These are phyloP conservation scores for Davidsoniella eucalypti DNA, from an alignment of 2,329 filamentous ascomycete species.

Conservation along the genomic window DNA sequence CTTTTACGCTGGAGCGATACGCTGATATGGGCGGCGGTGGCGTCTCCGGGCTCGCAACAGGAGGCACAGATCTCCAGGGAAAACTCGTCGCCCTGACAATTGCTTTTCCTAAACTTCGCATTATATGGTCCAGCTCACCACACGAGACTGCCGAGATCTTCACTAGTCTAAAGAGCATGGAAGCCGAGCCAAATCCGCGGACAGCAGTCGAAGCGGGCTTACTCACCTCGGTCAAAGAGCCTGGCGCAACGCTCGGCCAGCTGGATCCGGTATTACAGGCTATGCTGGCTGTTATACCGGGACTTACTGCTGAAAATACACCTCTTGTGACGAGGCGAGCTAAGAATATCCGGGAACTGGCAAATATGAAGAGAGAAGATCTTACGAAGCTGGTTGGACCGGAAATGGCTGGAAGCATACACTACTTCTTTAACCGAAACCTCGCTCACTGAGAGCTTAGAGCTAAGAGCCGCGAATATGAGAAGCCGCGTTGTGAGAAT, in stretches of 20 bases:
- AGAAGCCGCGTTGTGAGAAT: too few species aligned
- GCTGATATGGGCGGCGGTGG: conserved; percentile 29
- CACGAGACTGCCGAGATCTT: conserved; percentile 98
- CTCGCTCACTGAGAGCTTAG: neutral
- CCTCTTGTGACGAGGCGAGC: conserved; percentile 54
- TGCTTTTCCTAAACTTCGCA: conserved; percentile 73
- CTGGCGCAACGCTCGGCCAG: conserved; percentile 5
- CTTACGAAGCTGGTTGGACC: conserved; percentile 60
- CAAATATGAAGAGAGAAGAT: conserved; percentile 66
- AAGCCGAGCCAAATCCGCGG: conserved; percentile 79
- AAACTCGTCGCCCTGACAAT: conserved; percentile 86
- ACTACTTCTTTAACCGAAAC: conserved; percentile 63
- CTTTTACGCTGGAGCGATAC: conserved; percentile 79
- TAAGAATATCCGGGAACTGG: conserved; percentile 64
- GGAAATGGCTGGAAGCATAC: conserved; percentile 60
- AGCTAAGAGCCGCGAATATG: too few species aligned
- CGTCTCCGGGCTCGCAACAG: conserved; percentile 19
- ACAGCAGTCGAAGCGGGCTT: conserved; percentile 72
- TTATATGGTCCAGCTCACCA: conserved; percentile 86
- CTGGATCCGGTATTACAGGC: conserved; percentile 17
- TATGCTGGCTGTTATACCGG: conserved; percentile 54
- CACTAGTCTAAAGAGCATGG: conserved; percentile 75
- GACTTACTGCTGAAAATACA: conserved; percentile 65
- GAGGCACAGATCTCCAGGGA: conserved; percentile 66
- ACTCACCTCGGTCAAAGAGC: conserved; percentile 30